Conservation (phyloP, 225 moss, liverwort and hornwort genomes). For the Physcomitrellopsis africana region DNA sequence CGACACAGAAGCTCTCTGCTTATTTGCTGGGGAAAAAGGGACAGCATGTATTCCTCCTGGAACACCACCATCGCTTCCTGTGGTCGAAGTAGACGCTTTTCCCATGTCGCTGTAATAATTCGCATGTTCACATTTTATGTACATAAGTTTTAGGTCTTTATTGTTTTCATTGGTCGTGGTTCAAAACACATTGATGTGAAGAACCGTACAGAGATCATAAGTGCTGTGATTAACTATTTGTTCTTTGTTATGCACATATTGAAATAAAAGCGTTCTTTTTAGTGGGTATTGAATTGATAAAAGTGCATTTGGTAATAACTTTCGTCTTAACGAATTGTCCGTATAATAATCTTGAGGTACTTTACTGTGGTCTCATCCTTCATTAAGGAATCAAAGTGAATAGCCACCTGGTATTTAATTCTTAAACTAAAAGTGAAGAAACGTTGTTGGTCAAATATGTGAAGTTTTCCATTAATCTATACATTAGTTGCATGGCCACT, state of each 20-base stretch:
- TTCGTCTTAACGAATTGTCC: background rate
- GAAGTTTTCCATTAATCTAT: too few species aligned
- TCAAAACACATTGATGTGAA: constrained; percentile 24
- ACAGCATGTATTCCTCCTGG: constrained; percentile 90
- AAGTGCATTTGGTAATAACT: background rate
- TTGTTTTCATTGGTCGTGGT: constrained; percentile 14
- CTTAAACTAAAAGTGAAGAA: too few species aligned
- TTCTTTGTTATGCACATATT: constrained; percentile 5
- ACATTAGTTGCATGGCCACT: too few species aligned
- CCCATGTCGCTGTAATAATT: constrained; percentile 20
- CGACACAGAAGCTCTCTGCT: constrained; percentile 86
- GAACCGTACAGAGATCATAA: constrained; percentile 16
- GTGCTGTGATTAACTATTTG: background rate
- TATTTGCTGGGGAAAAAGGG: constrained; percentile 87
- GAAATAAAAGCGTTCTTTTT: constrained; percentile 17
- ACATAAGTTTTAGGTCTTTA: constrained; percentile 26
- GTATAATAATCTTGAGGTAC: too few species aligned
- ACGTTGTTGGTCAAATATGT: too few species aligned
- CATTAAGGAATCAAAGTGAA: too few species aligned
- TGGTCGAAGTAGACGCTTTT: constrained; percentile 46
- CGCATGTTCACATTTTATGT: constrained; percentile 29
- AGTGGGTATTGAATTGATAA: background rate
- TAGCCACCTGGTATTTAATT: too few species aligned
- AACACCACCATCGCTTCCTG: constrained; percentile 80
- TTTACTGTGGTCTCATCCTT: too few species aligned